Evolutionary conservation across 345 rosid genomes (phyloP), one percentile per base, ranked within the genome.

Genomic region (Psidium guajava): DNA sequence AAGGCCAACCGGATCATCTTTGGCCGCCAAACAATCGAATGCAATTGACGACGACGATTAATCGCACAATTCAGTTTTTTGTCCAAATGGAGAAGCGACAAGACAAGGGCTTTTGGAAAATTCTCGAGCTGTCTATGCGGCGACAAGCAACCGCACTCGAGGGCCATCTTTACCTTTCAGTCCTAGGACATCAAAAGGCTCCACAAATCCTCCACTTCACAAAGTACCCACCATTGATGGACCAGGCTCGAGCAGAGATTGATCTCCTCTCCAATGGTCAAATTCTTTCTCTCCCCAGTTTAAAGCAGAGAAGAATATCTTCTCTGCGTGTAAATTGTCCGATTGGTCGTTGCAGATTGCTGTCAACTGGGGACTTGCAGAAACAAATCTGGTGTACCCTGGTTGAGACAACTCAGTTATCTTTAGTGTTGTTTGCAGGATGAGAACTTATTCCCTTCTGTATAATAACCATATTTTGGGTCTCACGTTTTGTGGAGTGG

Each of bases 181-280:
- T 69, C 47, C 80, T 36, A 8, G 22, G 80, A 69, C 47, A 47
- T 69, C 24, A 69, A 69, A 69, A 36, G 47, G 80, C 80, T 36
- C 80, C 80, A 69, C 21, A 42, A 36, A 49, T 64, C 55, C 3
- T 11, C 81, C 47, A 42, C 55, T 85, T 59, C 13, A 12, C 27
- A 59, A 85, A 32, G 87, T 82, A 15, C 82, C 87, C 87, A 85
- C 84, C 69, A 57, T 61, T 49, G 87, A 86, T 86, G 87, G 87
- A 82, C 84, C 59, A 75, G 84, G 16, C 42, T 53, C 57, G 25
- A 50, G 57, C 51, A 50, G 55, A 44, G 64, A 82, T 52, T 64
- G 57, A 28, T 52, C 52, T 32, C 77, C 22, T 52, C 52, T 32
- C 77, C 44, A 55, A 47, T 4, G 47, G 80, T 57, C 50, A 64